Base-by-base conservation (phyloP, 2,329 filamentous ascomycete genomes). In the Aciculosporium take region DNA sequence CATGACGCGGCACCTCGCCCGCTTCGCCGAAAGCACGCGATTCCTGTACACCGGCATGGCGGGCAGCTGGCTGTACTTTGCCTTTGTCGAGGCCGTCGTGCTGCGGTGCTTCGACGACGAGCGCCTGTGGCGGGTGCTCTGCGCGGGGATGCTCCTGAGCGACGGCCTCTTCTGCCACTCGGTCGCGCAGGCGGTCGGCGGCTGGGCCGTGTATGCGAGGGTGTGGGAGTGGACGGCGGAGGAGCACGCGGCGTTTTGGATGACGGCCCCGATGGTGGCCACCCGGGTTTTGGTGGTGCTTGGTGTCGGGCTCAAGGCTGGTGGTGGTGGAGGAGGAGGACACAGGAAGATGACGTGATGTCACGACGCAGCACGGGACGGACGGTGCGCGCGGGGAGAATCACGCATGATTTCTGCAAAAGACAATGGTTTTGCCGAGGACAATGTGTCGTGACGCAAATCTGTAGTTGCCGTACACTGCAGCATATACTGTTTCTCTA, bases 81-180 rank as follows among this genome's bases (percentile, higher is more conserved):
- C 60, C 40, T 61, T 63, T 48, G 52, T 55, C 47, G 55, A 59
- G 46, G 58, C 53, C 28, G 52, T 64, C 12, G 52, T 63, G 15
- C 47, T 64, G 47, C 53, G 56, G 4, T 25, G 51, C 24, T 56
- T 50, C 13, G 55, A 56, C 32, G 59, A 63, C 43, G 41, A 52
- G 7, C 45, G 51, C 1, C 49, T 63, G 18, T 65, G 61, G 61
- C 50, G 55, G 20, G 32, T 58, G 29, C 42, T 62, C 38, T 61
- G 56, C 43, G 45, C 46, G 15, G 58, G 57, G 9, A 62, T 62
- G 57, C 49, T 63, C 24, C 45, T 61, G n/a, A 60, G 56, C 42
- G 60, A 63, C 45, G 42, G 44, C 2, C 48, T 48, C 3, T 59
- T 53, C 39, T 50, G 47, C 17, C 52, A 56, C 36, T 51, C 55